phyloP scores from a whole-genome alignment of 2,329 filamentous ascomycete species.

The Arthrinium puccinioides region DNA sequence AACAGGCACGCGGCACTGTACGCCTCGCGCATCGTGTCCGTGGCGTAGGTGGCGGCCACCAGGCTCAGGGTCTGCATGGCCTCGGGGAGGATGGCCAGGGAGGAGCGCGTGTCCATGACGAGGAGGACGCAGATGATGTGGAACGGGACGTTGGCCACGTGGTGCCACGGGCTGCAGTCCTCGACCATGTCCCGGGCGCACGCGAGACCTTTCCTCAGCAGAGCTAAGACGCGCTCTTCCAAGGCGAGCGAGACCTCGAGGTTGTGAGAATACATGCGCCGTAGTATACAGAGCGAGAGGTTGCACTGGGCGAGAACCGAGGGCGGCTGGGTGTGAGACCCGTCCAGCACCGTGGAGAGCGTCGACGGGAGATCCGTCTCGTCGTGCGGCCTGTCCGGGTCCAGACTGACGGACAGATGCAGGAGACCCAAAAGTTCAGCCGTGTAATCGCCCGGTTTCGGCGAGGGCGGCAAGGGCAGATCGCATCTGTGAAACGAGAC shows the following conservation, averaged over 20 bases:
- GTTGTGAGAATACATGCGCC: constrained; percentile 44
- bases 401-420: constrained; percentile 44
- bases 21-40: constrained; percentile 42
- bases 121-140: constrained; percentile 49
- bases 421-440: constrained; percentile 44
- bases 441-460: constrained; percentile 30
- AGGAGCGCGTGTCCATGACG: constrained; percentile 44
- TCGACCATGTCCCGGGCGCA: constrained; percentile 39
- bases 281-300: constrained; percentile 46
- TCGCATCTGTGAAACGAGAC: constrained; percentile 22
- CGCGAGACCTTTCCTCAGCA: constrained; percentile 36
- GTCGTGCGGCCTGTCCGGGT: constrained; percentile 38
- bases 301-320: constrained; percentile 45
- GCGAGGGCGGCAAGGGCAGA: neutral
- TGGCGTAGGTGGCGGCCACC: constrained; percentile 35
- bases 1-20: constrained; percentile 47
- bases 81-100: constrained; percentile 37
- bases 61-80: constrained; percentile 40
- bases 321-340: constrained; percentile 30
- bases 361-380: constrained; percentile 33
- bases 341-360: constrained; percentile 31
- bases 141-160: constrained; percentile 52
- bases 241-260: constrained; percentile 32
- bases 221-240: constrained; percentile 37
- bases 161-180: constrained; percentile 45